Base-by-base conservation (phyloP, 768 basidiomycete genomes). In the Jaapia argillacea region DNA sequence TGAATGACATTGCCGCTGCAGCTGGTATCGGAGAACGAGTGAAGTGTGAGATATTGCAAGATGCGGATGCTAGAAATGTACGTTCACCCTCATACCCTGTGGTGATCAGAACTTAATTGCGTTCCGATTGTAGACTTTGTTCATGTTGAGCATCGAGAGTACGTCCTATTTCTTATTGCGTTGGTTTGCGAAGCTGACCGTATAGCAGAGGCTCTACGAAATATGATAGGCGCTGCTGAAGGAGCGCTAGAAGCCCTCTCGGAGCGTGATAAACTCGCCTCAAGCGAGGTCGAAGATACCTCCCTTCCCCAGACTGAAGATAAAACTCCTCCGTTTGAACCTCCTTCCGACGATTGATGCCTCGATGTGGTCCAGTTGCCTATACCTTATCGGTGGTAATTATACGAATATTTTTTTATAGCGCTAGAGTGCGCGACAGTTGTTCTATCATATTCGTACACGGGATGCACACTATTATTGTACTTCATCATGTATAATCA, bases 91-190 rank as follows among this genome's bases (percentile, higher is more conserved):
- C 14, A 2, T 20, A 14, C n/a, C 21, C 33, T 31, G 12, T 23
- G 14, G 18, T 23, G 10, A 12, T 16, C 5, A 20, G 25, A 38
- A 13, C 40, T 48, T 24, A 26, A 16, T 26, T 12, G 16, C 21
- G 21, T 22, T 4, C n/a, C 24, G 24, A 6, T 5, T 31, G 6
- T 37, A 73, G 72, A 64, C 61, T 2, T 41, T 74, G 20, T 58
- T 72, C 49, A 55, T 65, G 52, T 53, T 75, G 14, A 68, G 64
- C 27, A 59, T 75, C 16, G 72, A 75, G 54, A 65, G 71, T 73
- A 46, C 54, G 68, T 5, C 12, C 5, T 3, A 20, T 47, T 21
- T 41, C 27, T 39, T 25, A 40, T 16, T n/a, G 21, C 4, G 22
- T 45, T 37, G n/a, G n/a, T 6, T 23, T 31, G n/a, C n/a, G 31